Evolutionary conservation across 176 grass and related monocot genomes (phyloP), one percentile per base, ranked within the genome.

Genomic region (Themeda triandra): DNA sequence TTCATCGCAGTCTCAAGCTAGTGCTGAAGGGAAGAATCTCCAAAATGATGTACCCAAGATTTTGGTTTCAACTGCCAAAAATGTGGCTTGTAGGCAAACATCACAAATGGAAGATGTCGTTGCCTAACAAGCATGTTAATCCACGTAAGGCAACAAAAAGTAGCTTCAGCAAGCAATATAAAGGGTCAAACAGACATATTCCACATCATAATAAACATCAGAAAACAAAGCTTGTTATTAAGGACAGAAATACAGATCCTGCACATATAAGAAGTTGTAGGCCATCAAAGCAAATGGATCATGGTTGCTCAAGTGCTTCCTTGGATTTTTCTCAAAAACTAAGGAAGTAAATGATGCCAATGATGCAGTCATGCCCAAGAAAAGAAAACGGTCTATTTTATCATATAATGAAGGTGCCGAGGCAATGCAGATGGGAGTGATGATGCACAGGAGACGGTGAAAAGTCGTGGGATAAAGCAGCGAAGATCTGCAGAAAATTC

Each of bases 361-460:
- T 39, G 32, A 24, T 37, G 31, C 53, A 37, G 32, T n/a, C n/a
- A n/a, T n/a, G n/a, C n/a, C n/a, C 29, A 80, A 82, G 79, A 70
- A 75, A 85, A 77, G 59, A 54, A 75, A 49, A n/a, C 27, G 3
- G 4, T 66, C 21, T n/a, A 32, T 73, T 74, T 58, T 73, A 69
- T 49, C 53, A 24, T 27, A 29, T 58, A 13, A 63, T 12, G 56
- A 80, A 64, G 40, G 64, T 63, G 67, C 30, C 4, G 40, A 79
- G 28, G 14, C 37, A 14, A 71, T 49, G n/a, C 40, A 65, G 42
- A n/a, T 37, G 31, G 30, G 71, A 35, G 15, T 3, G 15, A 82
- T 45, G 79, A 80, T 56, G 85, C 31, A 10, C 37, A 69, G 12
- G 39, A 45, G 27, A 48, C 66, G 33, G 18, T 36, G 18, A n/a